Evolutionary conservation across 352 stramenopile genomes (phyloP), one percentile per base, ranked within the genome.

Genomic region (Pythium phragmitis): DNA sequence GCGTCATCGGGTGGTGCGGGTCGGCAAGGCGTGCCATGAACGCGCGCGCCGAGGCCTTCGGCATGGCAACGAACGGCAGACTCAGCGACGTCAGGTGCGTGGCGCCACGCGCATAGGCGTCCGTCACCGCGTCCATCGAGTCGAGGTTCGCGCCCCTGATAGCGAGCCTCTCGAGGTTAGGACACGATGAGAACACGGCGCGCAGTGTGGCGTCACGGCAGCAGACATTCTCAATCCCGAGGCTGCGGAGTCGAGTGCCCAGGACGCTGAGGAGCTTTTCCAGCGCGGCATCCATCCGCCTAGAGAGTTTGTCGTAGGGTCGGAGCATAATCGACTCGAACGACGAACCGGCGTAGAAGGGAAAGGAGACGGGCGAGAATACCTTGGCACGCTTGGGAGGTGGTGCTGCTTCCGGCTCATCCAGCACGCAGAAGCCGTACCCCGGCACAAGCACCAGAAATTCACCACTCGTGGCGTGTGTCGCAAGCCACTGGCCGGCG

Each of bases 41-140:
- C 6, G 30, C 54, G 4, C n/a, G 54, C 14, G 45, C 7, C 2
- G 54, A 28, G 13, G 16, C 14, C 16, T 49, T 17, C 2, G 54
- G 11, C 16, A 33, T 41, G 7, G 11, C 33, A 41, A 61, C 45
- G 28, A 53, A 14, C 13, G 11, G 41, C 16, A 61, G 11, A 21
- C 45, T 43, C 12, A 61, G 54, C 23, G 54, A 61, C n/a, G 54
- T 61, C 7, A 61, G 3, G 28, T 43, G 26, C 9, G 23, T n/a
- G 6, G 17, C 41, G 26, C 43, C 54, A 12, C 51, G 2, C 8
- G 11, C 8, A 30, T 53, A 61, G 6, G 34, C 54, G 5, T 52
- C 9, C 5, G 50, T 9, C 13, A 60, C 28, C 2, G 41, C 39
- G 1, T 42, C 54, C 41, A 61, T 53, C 16, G 54, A 61, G 3